phyloP scores from a whole-genome alignment of 2,329 filamentous ascomycete species.

The Alternaria brassicicola region DNA sequence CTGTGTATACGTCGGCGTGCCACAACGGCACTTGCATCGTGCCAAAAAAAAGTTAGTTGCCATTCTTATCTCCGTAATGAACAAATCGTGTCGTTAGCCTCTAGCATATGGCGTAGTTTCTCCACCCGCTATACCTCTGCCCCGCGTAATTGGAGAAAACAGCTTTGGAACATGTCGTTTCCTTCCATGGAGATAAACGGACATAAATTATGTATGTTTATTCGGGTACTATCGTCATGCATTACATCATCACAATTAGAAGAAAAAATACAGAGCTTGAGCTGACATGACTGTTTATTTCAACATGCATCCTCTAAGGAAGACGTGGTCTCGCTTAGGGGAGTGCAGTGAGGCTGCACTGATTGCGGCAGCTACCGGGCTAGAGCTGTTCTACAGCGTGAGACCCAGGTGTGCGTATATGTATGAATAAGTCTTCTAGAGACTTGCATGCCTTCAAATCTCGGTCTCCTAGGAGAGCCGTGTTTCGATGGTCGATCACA shows the following conservation, averaged over 20 bases:
- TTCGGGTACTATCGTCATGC: background rate
- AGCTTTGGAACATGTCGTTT: background rate
- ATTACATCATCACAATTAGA: constrained; percentile 3
- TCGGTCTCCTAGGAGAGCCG: background rate
- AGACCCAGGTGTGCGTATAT: background rate
- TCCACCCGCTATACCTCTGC: background rate
- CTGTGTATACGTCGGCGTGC: background rate
- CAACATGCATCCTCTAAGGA: background rate
- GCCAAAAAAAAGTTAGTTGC: background rate
- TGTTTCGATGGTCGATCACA: constrained; percentile 32
- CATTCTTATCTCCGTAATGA: background rate
- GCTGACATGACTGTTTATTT: background rate
- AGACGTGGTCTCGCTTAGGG: background rate
- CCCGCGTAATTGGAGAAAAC: background rate
- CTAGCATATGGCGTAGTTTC: background rate
- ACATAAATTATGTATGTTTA: background rate
- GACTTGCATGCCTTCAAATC: background rate
- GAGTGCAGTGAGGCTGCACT: background rate
- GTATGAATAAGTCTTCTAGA: background rate
- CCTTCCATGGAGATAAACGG: constrained; percentile 1
- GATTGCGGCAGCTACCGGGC: background rate
- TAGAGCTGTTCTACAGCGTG: background rate
- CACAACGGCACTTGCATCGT: background rate
- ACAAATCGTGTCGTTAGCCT: background rate
- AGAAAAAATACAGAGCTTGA: background rate